Base-by-base conservation (phyloP, 2,329 filamentous ascomycete species). In the Penicillium sp. region DNA sequence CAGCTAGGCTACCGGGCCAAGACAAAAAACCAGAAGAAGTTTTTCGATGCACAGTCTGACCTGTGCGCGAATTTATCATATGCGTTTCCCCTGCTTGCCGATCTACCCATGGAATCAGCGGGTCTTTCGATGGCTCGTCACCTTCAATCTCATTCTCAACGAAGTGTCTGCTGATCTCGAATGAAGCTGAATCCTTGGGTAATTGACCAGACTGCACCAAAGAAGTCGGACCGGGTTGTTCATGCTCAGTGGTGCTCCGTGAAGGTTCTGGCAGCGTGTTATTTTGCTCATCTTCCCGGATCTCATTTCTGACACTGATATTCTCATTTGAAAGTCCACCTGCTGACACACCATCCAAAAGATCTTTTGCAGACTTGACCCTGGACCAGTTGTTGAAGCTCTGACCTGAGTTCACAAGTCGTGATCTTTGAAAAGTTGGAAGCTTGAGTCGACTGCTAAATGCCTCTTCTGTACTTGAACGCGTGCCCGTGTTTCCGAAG, bases 91-190 rank as follows among this genome's bases (percentile, higher is more conserved):
- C 50, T 0, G 82, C 88, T 8, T 70, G 62, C 0, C 86, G 85
- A 59, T 90, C 82, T 1, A 73, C 75, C 87, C 87, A 90, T 9
- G 61, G 48, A 20, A 70, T 59, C 33, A 65, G 64, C 44, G 28
- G 45, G 43, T 65, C 62, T 6, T 43, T 28, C 5, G 51, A 27
- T 41, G 13, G 13, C 9, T 10, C 20, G 13, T n/a, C 22, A 13
- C 4, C 18, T 38, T 13, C 35, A 20, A 9, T 22, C 5, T 13
- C 35, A 11, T 22, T 10, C 11, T 13, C 11, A 2, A 38, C 18
- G 10, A 20, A 20, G 16, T 13, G 35, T 20, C 4, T 20, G 16
- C 18, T 38, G 16, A 18, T 20, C 1, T 11, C 4, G 2, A 38
- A 22, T 22, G 35, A 38, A 13, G 35, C 9, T 38, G 35, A 20